Base-by-base conservation (phyloP, 139 green algal genomes). In the Tetraselmis striata region DNA sequence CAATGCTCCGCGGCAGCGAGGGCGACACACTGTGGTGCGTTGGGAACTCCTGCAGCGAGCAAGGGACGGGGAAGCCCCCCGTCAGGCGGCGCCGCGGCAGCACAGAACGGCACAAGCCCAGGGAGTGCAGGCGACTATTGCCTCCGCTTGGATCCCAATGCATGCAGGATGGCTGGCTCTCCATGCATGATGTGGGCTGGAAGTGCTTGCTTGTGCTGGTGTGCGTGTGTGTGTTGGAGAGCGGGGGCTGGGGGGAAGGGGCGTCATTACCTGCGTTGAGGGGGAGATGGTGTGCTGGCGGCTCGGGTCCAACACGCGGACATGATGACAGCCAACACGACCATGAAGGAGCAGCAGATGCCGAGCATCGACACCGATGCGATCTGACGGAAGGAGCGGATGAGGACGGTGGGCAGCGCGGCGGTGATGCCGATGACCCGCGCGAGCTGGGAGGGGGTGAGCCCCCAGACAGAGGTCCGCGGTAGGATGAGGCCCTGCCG, bases 1-100 rank as follows among this genome's bases (percentile, higher is more conserved):
- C 89, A 1, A 90, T 58, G 1, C 81, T 67, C 11, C 45, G 45
- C 18, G 45, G 45, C 5, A 67, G 45, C 5, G 27, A 67, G 45
- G 45, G 45, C 45, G 45, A 67, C 45, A 67, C 11, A 18, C 18
- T 67, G 45, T 67, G 45, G 45, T 67, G 45, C 5, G 11, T 67
- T 5, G 45, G 45, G 5, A 67, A 18, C 18, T 67, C 45, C 45
- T 67, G 45, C 45, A 18, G 45, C 11, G 11, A 67, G 45, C 45
- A 67, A 67, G 45, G n/a, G n/a, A n/a, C n/a, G n/a, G n/a, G n/a
- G n/a, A n/a, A n/a, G n/a, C n/a, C n/a, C n/a, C n/a, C n/a, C n/a
- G n/a, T n/a, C n/a, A n/a, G n/a, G n/a, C n/a, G n/a, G n/a, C n/a
- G n/a, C n/a, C n/a, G n/a, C n/a, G n/a, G n/a, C n/a, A n/a, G n/a